Base-by-base conservation (phyloP, 2,329 filamentous ascomycete species). In the Blastomyces percursus region DNA sequence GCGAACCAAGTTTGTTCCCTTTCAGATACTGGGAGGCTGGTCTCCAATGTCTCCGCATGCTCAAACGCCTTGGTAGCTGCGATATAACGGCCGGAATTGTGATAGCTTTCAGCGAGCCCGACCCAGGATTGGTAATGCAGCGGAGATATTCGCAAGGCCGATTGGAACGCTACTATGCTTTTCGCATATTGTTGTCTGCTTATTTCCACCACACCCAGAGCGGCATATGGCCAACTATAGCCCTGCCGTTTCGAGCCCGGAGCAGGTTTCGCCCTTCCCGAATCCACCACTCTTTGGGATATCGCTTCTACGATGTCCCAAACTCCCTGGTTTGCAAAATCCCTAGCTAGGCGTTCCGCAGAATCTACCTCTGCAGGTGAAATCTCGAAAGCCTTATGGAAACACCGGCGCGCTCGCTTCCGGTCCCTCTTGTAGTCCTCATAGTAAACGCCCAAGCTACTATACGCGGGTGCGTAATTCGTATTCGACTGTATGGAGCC, bases 301-400 rank as follows among this genome's bases (percentile, higher is more conserved):
- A 99, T 87, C 24, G 95, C 84, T 76, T 97, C 94, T 8, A 99
- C 95, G 59, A 95, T 86, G 67, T 97, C 94, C 94, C 94, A 99
- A 70, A 99, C 94, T 46, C 89, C 86, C 67, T 91, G 87, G 61
- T 96, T 86, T 0, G 95, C 93, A 73, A 96, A 99, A 0, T 86
- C 86, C 64, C 84, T 84, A 1, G 94, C 92, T 19, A 99, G 82
- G 35, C 91, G 84, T 74, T 97, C 90, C 0, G 94, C 94, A 44
- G 94, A 91, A 67, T 88, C 81, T 0, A 96, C 84, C 72, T 99
- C 94, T 0, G 89, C 87, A 0, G 91, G 79, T 0, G 94, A 99
- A 2, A 99, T 78, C 73, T 99, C 94, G 59, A 99, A 89, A 0
- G 94, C 94, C 73, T 97, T 96, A 69, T 96, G 90, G 70, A 97